phyloP scores from a whole-genome alignment of 768 basidiomycete genomes.

The Mrakia gelida region DNA sequence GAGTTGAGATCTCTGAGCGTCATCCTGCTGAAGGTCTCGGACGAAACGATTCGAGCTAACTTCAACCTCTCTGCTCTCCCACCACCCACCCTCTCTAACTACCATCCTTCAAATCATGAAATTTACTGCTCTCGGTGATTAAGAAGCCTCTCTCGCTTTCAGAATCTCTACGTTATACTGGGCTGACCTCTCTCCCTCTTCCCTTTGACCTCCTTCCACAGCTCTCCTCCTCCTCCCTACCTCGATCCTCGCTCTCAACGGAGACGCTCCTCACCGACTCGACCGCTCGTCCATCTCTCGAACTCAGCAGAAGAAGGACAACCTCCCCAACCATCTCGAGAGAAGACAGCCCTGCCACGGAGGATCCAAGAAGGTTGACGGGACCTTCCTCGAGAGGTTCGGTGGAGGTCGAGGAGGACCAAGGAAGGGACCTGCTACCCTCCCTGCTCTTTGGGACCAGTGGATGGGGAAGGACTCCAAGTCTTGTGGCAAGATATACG shows the following conservation, averaged over 20 bases:
- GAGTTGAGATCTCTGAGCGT: no score
- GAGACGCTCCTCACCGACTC: background rate
- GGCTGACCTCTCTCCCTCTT: background rate
- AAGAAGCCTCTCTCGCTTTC: background rate
- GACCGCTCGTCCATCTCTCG: background rate
- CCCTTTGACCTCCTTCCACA: background rate
- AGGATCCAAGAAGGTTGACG: background rate
- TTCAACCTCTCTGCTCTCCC: background rate
- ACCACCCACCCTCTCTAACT: background rate
- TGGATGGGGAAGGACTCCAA: no score
- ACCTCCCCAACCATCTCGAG: background rate
- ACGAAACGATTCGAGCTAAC: background rate
- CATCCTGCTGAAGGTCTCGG: no score
- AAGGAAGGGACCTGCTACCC: no score
- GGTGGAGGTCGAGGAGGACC: background rate
- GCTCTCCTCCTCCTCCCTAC: background rate
- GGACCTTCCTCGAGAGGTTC: background rate
- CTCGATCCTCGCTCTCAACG: background rate
- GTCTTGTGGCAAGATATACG: no score
- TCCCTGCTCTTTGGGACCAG: no score
- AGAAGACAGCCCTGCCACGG: background rate
- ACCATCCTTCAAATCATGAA: background rate
- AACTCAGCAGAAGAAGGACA: background rate
- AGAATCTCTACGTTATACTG: background rate
- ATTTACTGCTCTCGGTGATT: background rate